phyloP scores from a whole-genome alignment of 257 asterid genomes.

The Solanum corneliomulleri region DNA sequence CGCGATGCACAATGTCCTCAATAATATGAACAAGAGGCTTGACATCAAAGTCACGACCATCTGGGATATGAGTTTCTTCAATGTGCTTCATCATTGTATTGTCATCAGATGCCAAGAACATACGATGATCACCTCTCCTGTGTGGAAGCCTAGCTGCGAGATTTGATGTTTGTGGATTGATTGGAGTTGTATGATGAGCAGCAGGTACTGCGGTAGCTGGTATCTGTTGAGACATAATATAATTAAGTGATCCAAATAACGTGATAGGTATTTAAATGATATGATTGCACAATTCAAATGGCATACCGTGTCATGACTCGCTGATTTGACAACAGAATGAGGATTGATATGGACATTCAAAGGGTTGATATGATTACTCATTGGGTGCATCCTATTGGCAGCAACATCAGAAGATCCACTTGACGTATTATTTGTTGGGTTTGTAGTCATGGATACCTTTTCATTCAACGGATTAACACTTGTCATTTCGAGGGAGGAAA shows the following conservation, averaged over 20 bases:
- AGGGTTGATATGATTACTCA: neutral
- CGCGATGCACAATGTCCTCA: slow-evolving; percentile 51
- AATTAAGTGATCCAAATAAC: no score
- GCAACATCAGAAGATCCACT: neutral
- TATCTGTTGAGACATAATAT: no score
- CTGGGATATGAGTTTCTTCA: slow-evolving; percentile 35
- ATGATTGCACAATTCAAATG: neutral
- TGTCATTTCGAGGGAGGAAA: neutral
- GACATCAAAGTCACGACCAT: slow-evolving; percentile 42
- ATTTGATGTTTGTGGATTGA: no score
- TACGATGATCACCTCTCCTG: slow-evolving; percentile 2
- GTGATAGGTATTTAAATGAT: neutral
- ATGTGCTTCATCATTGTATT: slow-evolving; percentile 45
- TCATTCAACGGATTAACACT: neutral
- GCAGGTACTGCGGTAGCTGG: no score
- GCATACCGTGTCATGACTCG: neutral
- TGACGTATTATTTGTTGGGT: neutral
- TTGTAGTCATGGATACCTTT: neutral
- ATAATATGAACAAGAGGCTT: slow-evolving; percentile 34
- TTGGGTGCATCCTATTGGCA: neutral
- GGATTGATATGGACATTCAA: neutral
- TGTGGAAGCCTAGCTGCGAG: no score
- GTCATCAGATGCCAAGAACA: slow-evolving; percentile 38
- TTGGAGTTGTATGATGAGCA: no score
- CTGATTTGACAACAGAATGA: neutral